A percentile compares a stretch with the other conserved stretches of the same genome.
These are phyloP conservation scores for Sophora flavescens DNA, from an alignment of 306 rosid species.

Conservation along the genomic window DNA sequence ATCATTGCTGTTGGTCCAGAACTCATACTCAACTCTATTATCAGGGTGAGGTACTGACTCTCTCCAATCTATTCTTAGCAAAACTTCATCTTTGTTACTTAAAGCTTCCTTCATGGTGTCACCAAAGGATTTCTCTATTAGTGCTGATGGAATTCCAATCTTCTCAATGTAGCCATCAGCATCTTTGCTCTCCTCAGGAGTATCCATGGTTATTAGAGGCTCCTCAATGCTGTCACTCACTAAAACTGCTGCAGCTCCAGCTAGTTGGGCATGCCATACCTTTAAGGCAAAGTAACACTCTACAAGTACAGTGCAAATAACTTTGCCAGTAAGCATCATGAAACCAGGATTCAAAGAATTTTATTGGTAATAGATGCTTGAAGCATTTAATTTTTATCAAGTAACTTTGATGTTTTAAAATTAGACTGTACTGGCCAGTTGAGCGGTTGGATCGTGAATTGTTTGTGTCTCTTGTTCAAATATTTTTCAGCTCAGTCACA, in stretches of 20 bases:
- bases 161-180: constrained; percentile 81
- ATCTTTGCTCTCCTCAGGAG: constrained; percentile 67
- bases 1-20: constrained; percentile 97
- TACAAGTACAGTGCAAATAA: constrained; percentile 43
- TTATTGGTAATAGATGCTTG: background rate
- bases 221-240: constrained; percentile 73
- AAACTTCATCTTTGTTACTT: constrained; percentile 58
- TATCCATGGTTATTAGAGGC: constrained; percentile 88
- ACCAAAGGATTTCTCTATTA: constrained; percentile 77
- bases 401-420: too few species aligned
- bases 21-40: constrained; percentile 85
- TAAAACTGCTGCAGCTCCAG: constrained; percentile 92
- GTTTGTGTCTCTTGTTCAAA: too few species aligned
- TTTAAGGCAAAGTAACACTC: constrained; percentile 91
- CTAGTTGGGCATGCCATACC: constrained; percentile 92
- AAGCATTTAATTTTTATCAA: constrained; percentile 12
- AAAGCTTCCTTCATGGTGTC: constrained; percentile 69
- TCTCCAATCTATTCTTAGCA: constrained; percentile 84
- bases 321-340: constrained; percentile 34
- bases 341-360: constrained; percentile 30
- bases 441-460: too few species aligned
- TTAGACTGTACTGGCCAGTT: background rate
- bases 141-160: constrained; percentile 77
- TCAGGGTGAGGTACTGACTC: constrained; percentile 95
- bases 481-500: too few species aligned